phyloP scores from a whole-genome alignment of 768 basidiomycete genomes.

The Piloderma croceum region DNA sequence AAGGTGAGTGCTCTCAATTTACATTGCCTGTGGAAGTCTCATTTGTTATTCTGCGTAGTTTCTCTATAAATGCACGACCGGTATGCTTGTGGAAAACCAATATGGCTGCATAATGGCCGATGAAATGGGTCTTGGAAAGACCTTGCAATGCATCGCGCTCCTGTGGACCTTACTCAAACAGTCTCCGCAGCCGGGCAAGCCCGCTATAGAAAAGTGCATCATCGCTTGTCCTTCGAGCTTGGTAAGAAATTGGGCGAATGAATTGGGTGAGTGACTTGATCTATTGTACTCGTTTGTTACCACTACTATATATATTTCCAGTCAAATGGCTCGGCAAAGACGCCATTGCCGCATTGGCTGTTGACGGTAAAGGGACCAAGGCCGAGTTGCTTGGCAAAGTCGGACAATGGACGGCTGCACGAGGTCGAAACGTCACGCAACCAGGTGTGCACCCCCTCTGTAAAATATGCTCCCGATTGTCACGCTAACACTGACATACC shows the following conservation, averaged over 20 bases:
- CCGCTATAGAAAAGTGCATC: slow-evolving; percentile 93
- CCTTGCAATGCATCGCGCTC: slow-evolving; percentile 92
- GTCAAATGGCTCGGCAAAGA: slow-evolving; percentile 95
- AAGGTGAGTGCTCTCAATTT: slow-evolving; percentile 48
- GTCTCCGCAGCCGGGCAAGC: slow-evolving; percentile 81
- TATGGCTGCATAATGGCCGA: slow-evolving; percentile 99
- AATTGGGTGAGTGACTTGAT: slow-evolving; percentile 61
- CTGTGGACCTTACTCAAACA: slow-evolving; percentile 95
- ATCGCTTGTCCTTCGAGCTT: slow-evolving; percentile 96
- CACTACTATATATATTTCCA: slow-evolving; percentile 23
- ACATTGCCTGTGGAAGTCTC: slow-evolving; percentile 4
- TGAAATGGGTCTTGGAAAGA: slow-evolving; percentile 98
- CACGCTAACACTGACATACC: not conserved
- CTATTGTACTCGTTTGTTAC: slow-evolving; percentile 1
- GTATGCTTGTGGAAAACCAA: slow-evolving; percentile 86
- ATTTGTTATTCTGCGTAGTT: slow-evolving; percentile 51
- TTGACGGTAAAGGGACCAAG: slow-evolving; percentile 91
- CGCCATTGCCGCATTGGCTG: slow-evolving; percentile 72
- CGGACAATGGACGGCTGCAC: slow-evolving; percentile 82
- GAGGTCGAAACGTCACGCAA: slow-evolving; percentile 84
- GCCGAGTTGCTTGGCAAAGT: slow-evolving; percentile 74
- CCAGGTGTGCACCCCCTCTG: slow-evolving; percentile 59
- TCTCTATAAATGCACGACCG: slow-evolving; percentile 90
- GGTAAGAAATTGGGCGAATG: slow-evolving; percentile 98
- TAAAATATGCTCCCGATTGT: slow-evolving; percentile 1